Conservation (phyloP, 768 basidiomycete genomes). For the Hygrocybe punicea region DNA sequence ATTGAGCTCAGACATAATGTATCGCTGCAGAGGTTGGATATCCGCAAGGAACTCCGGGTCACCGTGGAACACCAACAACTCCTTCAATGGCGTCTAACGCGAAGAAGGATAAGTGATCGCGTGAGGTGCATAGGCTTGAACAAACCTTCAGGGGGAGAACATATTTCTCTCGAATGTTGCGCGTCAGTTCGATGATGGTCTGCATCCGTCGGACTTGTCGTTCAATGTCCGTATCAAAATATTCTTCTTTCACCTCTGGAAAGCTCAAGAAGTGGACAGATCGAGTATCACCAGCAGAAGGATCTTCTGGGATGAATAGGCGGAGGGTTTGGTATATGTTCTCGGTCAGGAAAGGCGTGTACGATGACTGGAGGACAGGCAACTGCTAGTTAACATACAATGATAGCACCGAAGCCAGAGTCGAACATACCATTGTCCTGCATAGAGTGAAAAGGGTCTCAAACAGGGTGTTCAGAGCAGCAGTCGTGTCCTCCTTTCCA, state of each 20-base stretch:
- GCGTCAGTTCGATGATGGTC: slow-evolving; percentile 86
- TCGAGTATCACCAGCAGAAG: slow-evolving; percentile 69
- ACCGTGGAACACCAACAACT: slow-evolving; percentile 91
- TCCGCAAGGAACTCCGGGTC: slow-evolving; percentile 81
- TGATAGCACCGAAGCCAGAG: neutral
- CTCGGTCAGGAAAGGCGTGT: slow-evolving; percentile 97
- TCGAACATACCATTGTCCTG: slow-evolving; percentile 75
- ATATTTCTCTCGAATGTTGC: slow-evolving; percentile 83
- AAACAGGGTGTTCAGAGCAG: slow-evolving; percentile 92
- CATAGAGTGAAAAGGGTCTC: slow-evolving; percentile 93
- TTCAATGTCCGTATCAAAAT: slow-evolving; percentile 91
- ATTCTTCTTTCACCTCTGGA: slow-evolving; percentile 90
- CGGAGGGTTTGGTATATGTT: slow-evolving; percentile 91
- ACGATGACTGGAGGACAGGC: slow-evolving; percentile 68
- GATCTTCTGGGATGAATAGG: slow-evolving; percentile 77
- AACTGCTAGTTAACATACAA: slow-evolving; percentile 1
- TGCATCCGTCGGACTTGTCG: slow-evolving; percentile 94
- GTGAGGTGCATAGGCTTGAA: slow-evolving; percentile 2
- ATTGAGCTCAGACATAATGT: slow-evolving; percentile 94
- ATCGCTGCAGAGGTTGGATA: slow-evolving; percentile 76
- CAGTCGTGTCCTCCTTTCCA: slow-evolving; percentile 78
- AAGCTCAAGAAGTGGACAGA: slow-evolving; percentile 95
- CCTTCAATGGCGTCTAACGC: slow-evolving; percentile 80
- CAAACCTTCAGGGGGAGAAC: slow-evolving; percentile 84
- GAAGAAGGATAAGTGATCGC: slow-evolving; percentile 3